These are phyloP conservation scores for Acanthamoeba royreba DNA, from an alignment of 208 protist genomes.

Conservation along the genomic window DNA sequence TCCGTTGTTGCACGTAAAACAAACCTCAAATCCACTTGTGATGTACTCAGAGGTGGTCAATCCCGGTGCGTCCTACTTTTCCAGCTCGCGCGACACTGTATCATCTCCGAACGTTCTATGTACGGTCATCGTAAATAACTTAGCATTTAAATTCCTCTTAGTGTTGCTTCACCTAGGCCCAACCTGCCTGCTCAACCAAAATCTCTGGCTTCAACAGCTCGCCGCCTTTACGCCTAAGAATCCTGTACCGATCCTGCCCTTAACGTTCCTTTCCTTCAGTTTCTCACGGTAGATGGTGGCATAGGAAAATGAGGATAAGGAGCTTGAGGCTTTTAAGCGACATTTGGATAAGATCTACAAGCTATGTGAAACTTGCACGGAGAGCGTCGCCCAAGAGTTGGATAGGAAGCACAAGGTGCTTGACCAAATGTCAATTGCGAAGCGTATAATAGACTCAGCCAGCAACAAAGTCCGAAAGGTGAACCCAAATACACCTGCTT, in stretches of 20 bases:
- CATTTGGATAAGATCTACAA: not conserved
- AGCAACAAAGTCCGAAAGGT: not conserved
- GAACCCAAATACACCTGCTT: not conserved
- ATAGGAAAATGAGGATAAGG: not conserved
- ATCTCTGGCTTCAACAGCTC: not conserved
- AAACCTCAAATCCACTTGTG: not conserved
- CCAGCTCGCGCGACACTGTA: not conserved
- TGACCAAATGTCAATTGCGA: not conserved
- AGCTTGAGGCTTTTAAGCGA: not conserved
- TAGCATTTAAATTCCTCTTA: not conserved
- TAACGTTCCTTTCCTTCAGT: not conserved
- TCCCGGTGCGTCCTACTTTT: not conserved
- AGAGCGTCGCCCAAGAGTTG: not conserved
- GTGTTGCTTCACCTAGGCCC: not conserved
- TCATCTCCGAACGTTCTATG: not conserved
- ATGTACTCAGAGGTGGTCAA: not conserved
- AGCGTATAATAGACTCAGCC: not conserved
- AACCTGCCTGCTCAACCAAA: not conserved
- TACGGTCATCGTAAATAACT: no score
- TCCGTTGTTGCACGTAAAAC: not conserved
- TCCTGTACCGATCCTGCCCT: not conserved
- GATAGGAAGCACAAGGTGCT: not conserved
- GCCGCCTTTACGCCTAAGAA: not conserved
- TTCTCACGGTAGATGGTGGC: no score
- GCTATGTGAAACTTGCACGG: not conserved